A percentile compares a stretch with the other conserved stretches of the same genome.
phyloP scores from a whole-genome alignment of 176 grass and related monocot species.

The Musa beccarii region DNA sequence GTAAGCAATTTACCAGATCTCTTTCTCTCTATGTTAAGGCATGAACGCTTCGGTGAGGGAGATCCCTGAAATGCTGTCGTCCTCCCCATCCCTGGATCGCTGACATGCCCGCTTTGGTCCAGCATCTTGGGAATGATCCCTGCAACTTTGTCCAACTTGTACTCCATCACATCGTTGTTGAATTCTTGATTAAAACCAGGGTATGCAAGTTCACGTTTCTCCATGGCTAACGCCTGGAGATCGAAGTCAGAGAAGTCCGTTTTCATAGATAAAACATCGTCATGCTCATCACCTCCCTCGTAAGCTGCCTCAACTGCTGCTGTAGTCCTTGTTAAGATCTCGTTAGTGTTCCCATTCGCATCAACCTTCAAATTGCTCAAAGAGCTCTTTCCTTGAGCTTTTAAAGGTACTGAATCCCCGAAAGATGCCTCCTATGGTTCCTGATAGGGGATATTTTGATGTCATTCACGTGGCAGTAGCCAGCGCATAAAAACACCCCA shows the following conservation, averaged over 20 bases:
- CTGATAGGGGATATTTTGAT: too few species aligned
- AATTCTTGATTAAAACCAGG: not conserved
- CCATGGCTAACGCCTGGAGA: conserved; percentile 16
- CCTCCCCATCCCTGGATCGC: conserved; percentile 13
- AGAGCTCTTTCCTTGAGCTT: not conserved
- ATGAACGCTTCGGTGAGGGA: conserved; percentile 47
- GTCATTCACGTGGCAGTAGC: too few species aligned
- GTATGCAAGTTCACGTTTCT: not conserved
- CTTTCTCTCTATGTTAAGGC: conserved; percentile 89
- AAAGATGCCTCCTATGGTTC: conserved; percentile 1
- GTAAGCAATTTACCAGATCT: conserved; percentile 25
- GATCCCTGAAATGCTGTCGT: conserved; percentile 6
- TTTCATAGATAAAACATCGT: conserved; percentile 27
- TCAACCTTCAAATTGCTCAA: not conserved
- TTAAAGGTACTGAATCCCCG: not conserved
- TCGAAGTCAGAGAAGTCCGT: conserved; percentile 19
- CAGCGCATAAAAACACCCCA: too few species aligned
- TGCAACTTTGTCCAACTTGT: not conserved
- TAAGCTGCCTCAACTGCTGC: conserved; percentile 17
- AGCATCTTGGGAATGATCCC: conserved; percentile 10
- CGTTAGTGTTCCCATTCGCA: not conserved
- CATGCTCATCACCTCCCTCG: conserved; percentile 26
- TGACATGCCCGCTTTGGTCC: conserved; percentile 17
- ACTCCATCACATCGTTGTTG: conserved; percentile 5
- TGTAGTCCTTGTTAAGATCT: not conserved